phyloP scores from a whole-genome alignment of 345 rosid species.

The Orychophragmus violaceus region DNA sequence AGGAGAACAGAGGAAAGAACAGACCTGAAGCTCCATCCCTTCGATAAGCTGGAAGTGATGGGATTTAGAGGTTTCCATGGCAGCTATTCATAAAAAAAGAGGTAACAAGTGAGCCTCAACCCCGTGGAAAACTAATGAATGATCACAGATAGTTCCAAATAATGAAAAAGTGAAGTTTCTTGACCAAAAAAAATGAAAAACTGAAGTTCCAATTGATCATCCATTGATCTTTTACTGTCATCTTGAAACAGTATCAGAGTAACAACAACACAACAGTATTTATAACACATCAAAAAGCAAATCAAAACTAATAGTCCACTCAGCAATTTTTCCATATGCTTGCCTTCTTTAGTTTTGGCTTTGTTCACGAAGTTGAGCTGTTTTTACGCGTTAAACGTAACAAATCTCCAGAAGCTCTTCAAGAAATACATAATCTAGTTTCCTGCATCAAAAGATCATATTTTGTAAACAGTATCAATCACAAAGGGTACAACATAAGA shows the following conservation, averaged over 20 bases:
- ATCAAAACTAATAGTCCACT: background rate
- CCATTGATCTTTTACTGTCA: background rate
- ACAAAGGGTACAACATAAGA: background rate
- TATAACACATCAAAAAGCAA: background rate
- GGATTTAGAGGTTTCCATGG: constrained; percentile 45
- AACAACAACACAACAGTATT: background rate
- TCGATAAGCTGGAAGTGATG: constrained; percentile 49
- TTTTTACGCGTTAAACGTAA: background rate
- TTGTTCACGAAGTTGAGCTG: constrained; percentile 1
- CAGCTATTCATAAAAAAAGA: constrained; percentile 13
- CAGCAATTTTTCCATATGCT: background rate
- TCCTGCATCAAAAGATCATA: background rate
- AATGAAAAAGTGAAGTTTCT: too few relatives aligned
- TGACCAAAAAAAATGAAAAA: background rate
- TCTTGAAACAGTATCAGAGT: background rate
- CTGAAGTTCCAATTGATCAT: background rate
- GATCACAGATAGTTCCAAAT: background rate
- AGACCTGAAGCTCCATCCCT: constrained; percentile 58
- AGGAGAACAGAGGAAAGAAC: constrained; percentile 9
- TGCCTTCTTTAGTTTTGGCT: background rate
- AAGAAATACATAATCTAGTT: constrained; percentile 4
- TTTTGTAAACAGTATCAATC: background rate
- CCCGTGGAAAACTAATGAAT: background rate
- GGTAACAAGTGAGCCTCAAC: constrained; percentile 1
- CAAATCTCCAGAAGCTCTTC: background rate